Conservation (phyloP, 352 stramenopile species). For the Globisporangium viniferum region DNA sequence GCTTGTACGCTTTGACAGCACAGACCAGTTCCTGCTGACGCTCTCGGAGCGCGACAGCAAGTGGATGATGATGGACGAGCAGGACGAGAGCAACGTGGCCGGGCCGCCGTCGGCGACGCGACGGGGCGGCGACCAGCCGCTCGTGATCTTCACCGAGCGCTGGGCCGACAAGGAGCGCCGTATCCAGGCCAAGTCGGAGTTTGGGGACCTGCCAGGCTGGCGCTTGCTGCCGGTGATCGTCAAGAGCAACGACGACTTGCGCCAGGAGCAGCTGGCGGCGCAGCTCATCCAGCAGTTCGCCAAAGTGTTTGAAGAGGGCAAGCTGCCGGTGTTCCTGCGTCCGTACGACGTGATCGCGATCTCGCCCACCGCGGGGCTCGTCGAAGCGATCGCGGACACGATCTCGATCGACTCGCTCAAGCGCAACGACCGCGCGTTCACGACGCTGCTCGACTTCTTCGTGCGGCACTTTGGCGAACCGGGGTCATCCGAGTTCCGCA, state of each 20-base stretch:
- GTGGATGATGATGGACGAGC: constrained; percentile 50
- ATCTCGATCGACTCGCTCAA: constrained; percentile 98
- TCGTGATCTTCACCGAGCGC: constrained; percentile 93
- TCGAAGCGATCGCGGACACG: constrained; percentile 96
- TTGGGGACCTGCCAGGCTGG: constrained; percentile 84
- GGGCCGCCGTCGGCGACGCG: constrained; percentile 16
- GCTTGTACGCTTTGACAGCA: constrained; percentile 71
- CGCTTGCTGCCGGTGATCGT: constrained; percentile 94
- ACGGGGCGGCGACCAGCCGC: constrained; percentile 34
- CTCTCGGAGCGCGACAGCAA: constrained; percentile 74
- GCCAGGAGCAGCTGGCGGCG: constrained; percentile 97
- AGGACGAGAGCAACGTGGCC: constrained; percentile 20
- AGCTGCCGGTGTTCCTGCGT: constrained; percentile 93
- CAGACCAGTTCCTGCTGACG: constrained; percentile 65
- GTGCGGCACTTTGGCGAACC: constrained; percentile 88
- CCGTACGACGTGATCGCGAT: constrained; percentile 97
- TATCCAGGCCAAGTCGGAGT: constrained; percentile 84
- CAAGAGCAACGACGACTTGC: constrained; percentile 98
- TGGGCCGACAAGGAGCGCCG: constrained; percentile 94
- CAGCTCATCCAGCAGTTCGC: constrained; percentile 95
- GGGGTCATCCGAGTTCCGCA: constrained; percentile 62
- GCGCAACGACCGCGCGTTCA: constrained; percentile 93
- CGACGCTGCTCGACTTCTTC: constrained; percentile 93
- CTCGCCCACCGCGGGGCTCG: constrained; percentile 89
- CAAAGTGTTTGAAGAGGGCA: constrained; percentile 92